A percentile compares a stretch with the other conserved stretches of the same genome.
Conservation (phyloP, 225 moss, liverwort and hornwort genomes). For the Sphagnum tenellum region DNA sequence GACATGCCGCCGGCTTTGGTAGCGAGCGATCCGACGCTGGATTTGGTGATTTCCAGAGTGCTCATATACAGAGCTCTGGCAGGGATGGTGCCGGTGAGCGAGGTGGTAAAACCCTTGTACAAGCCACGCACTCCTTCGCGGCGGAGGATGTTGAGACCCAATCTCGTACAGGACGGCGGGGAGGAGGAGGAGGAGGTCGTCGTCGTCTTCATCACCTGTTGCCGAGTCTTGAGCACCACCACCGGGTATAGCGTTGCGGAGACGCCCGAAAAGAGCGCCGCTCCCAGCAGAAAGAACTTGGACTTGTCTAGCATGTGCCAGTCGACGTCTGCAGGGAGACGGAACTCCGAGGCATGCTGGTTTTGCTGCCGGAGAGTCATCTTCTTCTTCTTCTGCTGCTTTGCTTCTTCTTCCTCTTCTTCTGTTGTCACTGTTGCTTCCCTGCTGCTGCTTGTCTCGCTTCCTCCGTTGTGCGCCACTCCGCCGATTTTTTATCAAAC, state of each 20-base stretch:
- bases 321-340: constrained; percentile 58
- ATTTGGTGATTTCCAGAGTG: constrained; percentile 46
- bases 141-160: constrained; percentile 33
- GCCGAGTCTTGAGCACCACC: constrained; percentile 47
- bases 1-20: constrained; percentile 36
- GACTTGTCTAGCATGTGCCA: constrained; percentile 64
- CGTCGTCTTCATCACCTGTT: constrained; percentile 46
- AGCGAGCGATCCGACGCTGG: constrained; percentile 24
- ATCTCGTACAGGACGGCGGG: constrained; percentile 31
- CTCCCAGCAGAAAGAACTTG: constrained; percentile 52
- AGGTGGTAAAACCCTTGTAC: constrained; percentile 51
- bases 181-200: too few relatives aligned
- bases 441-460: background rate
- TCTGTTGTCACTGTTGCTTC: background rate
- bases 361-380: constrained; percentile 52
- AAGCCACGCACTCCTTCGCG: constrained; percentile 40
- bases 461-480: too few relatives aligned
- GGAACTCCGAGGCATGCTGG: constrained; percentile 45
- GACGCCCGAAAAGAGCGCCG: constrained; percentile 52
- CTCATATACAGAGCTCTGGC: constrained; percentile 58
- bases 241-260: constrained; percentile 49
- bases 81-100: constrained; percentile 48
- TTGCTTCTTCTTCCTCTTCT: too few relatives aligned
- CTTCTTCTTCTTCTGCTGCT: background rate
- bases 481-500: too few relatives aligned